Percentiles rank a stretch among this genome's conserved stretches.
phyloP scores from a whole-genome alignment of 179 eudicot species.

The Heliamphora pulchella region DNA sequence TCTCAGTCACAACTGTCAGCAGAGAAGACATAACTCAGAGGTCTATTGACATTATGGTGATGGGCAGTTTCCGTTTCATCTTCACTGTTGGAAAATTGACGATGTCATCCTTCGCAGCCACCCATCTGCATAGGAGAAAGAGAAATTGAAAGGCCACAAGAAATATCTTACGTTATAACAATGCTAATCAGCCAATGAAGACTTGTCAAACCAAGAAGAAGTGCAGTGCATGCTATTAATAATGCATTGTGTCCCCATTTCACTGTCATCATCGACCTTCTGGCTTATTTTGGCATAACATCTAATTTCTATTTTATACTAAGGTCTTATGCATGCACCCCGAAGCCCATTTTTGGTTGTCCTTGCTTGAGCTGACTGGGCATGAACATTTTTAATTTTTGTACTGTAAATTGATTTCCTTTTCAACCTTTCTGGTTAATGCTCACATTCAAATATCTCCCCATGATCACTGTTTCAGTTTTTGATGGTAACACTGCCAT shows the following conservation, averaged over 20 bases:
- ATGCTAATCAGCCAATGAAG: no score
- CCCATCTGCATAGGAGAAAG: slow-evolving; percentile 47
- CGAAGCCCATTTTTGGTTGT: neutral
- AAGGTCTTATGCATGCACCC: neutral
- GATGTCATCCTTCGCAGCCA: slow-evolving; percentile 71
- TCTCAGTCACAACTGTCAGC: slow-evolving; percentile 9
- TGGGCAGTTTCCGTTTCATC: slow-evolving; percentile 72
- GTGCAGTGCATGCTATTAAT: no score
- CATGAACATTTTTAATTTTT: neutral
- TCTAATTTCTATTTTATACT: neutral
- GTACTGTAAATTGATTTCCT: no score
- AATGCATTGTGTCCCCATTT: no score
- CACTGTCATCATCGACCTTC: no score
- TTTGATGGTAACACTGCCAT: neutral
- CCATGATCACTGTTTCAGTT: neutral
- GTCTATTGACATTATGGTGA: slow-evolving; percentile 37
- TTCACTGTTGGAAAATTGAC: slow-evolving; percentile 81
- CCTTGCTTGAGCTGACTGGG: slow-evolving; percentile 4
- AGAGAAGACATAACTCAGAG: neutral
- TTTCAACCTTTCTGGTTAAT: neutral
- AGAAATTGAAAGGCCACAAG: neutral
- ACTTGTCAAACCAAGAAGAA: no score
- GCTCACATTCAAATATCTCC: neutral
- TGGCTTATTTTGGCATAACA: no score
- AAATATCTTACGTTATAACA: neutral